A percentile compares a stretch with the other conserved stretches of the same genome.
phyloP scores from a whole-genome alignment of 352 stramenopile genomes.

The Phytophthora kernoviae region DNA sequence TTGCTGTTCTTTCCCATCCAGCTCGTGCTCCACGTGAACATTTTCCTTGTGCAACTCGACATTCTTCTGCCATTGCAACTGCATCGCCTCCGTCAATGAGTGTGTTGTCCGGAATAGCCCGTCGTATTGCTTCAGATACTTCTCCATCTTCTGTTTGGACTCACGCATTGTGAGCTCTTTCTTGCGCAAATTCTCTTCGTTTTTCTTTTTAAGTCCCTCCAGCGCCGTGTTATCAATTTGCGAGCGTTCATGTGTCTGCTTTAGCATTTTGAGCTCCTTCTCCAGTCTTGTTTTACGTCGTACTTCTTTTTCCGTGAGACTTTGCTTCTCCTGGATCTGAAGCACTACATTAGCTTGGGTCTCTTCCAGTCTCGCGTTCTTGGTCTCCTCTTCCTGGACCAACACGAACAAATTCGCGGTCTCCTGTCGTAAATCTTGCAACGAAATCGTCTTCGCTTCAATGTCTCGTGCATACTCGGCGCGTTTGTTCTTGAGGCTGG shows the following conservation, averaged over 20 bases:
- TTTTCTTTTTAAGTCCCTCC: slow-evolving; percentile 55
- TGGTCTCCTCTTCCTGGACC: slow-evolving; percentile 65
- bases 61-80: slow-evolving; percentile 84
- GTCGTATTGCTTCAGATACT: slow-evolving; percentile 89
- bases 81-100: slow-evolving; percentile 79
- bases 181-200: slow-evolving; percentile 59
- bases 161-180: slow-evolving; percentile 81
- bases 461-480: slow-evolving; percentile 72
- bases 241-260: slow-evolving; percentile 61
- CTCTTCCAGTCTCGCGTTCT: slow-evolving; percentile 67
- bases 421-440: slow-evolving; percentile 73
- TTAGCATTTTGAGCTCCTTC: slow-evolving; percentile 73
- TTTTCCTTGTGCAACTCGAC: slow-evolving; percentile 83
- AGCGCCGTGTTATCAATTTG: slow-evolving; percentile 44
- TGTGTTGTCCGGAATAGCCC: slow-evolving; percentile 80
- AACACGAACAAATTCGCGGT: slow-evolving; percentile 66
- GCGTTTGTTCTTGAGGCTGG: slow-evolving; percentile 71
- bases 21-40: slow-evolving; percentile 62
- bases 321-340: slow-evolving; percentile 70
- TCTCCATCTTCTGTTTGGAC: slow-evolving; percentile 89
- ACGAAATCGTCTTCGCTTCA: slow-evolving; percentile 65
- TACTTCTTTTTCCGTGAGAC: slow-evolving; percentile 60
- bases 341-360: slow-evolving; percentile 39
- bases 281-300: slow-evolving; percentile 70
- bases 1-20: slow-evolving; percentile 53